phyloP scores from a whole-genome alignment of 225 moss, liverwort and hornwort genomes.

The Sphagnum tenellum region DNA sequence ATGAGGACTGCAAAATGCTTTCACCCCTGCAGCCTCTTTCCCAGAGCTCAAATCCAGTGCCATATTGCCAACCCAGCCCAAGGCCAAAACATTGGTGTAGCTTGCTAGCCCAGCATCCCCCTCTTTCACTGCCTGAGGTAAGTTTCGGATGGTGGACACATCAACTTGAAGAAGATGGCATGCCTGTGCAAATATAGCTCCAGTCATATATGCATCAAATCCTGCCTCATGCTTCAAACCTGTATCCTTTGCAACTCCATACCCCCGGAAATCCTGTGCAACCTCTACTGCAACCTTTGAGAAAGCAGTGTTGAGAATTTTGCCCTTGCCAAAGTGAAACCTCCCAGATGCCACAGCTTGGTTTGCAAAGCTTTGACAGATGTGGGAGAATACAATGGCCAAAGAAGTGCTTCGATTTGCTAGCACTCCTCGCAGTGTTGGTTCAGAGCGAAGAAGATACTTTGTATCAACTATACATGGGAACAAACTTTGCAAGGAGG shows the following conservation, averaged over 20 bases:
- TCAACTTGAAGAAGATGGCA: constrained; percentile 45
- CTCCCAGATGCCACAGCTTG: constrained; percentile 54
- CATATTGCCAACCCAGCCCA: constrained; percentile 54
- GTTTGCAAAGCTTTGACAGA: constrained; percentile 78
- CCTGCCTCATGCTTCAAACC: constrained; percentile 47
- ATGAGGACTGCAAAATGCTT: constrained; percentile 17
- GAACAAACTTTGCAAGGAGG: constrained; percentile 45
- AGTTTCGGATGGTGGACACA: constrained; percentile 18
- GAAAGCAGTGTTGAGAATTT: constrained; percentile 41
- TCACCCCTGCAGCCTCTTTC: constrained; percentile 31
- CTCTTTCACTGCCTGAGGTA: constrained; percentile 28
- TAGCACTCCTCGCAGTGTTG: constrained; percentile 53
- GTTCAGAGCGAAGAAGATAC: constrained; percentile 65
- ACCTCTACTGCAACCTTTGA: constrained; percentile 72
- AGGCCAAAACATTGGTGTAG: constrained; percentile 37
- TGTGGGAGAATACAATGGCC: constrained; percentile 73
- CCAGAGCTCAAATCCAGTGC: constrained; percentile 30
- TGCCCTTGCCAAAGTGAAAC: constrained; percentile 65
- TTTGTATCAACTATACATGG: constrained; percentile 82
- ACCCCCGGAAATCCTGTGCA: constrained; percentile 56
- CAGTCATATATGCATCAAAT: constrained; percentile 54
- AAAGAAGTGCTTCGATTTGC: constrained; percentile 64
- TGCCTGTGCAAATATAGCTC: constrained; percentile 46
- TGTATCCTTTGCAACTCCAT: constrained; percentile 30
- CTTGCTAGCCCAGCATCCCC: constrained; percentile 40